phyloP scores from a whole-genome alignment of 2,329 filamentous ascomycete genomes.

The Sporothrix pallida region DNA sequence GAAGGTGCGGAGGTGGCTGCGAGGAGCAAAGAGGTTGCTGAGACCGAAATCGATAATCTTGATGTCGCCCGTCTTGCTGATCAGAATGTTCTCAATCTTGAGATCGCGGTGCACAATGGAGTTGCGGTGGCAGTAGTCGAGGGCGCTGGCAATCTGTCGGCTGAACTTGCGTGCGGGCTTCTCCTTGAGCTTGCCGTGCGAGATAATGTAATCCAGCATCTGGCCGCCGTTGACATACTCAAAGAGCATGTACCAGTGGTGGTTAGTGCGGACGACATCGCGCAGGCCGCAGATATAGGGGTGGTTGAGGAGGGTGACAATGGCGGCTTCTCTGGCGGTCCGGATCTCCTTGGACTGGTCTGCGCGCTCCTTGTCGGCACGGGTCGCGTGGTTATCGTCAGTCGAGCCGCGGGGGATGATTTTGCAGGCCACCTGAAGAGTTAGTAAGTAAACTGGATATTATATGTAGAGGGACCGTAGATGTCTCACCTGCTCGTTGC shows the following conservation, averaged over 20 bases:
- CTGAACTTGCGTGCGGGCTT: constrained; percentile 98
- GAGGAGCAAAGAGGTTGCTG: constrained; percentile 92
- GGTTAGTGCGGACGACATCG: constrained; percentile 92
- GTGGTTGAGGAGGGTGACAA: constrained; percentile 91
- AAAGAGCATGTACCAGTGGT: constrained; percentile 99
- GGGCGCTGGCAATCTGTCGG: constrained; percentile 91
- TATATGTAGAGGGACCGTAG: background rate
- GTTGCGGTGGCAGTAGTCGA: constrained; percentile 97
- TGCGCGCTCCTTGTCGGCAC: constrained; percentile 80
- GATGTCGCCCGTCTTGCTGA: constrained; percentile 98
- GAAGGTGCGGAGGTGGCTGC: constrained; percentile 88
- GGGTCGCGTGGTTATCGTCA: constrained; percentile 77
- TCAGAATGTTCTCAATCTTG: constrained; percentile 99
- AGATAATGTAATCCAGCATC: constrained; percentile 99
- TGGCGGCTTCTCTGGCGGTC: constrained; percentile 92
- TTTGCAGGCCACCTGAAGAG: constrained; percentile 87
- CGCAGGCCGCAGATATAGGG: constrained; percentile 96
- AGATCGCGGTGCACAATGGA: constrained; percentile 97
- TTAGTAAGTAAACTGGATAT: background rate
- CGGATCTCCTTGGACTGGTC: constrained; percentile 97
- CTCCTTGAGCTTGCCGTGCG: constrained; percentile 94
- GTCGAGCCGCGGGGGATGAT: constrained; percentile 91
- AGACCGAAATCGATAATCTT: constrained; percentile 99
- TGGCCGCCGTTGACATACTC: constrained; percentile 98
- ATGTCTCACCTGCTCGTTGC: constrained; percentile 78